Evolutionary conservation across 1,284 basidiomycete genomes (phyloP), one percentile per base, ranked within the genome.

Genomic region (Sparassis latifolia): DNA sequence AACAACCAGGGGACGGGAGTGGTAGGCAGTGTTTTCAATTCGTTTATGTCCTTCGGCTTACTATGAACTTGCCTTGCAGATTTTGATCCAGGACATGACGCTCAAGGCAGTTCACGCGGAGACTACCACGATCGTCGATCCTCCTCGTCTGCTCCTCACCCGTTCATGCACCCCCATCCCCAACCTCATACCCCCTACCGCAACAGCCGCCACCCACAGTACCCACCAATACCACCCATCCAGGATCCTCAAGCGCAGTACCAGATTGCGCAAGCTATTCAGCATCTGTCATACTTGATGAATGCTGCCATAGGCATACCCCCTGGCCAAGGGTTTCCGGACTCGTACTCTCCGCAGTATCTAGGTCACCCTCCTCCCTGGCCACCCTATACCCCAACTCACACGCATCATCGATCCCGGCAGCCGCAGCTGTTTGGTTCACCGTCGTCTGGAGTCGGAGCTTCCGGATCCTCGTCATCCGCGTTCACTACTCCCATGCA

Each of bases 221-320:
- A 41, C 50, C 51, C 49, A 45, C 35, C 42, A 10, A 44, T 55
- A 28, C 39, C 54, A 7, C n/a, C 49, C 28, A 27, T 52, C 1
- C 58, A 64, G 12, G 63, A 68, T 50, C 66, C 67, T 5, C 65
- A 69, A 33, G 65, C 67, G 0, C 68, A 72, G 47, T 61, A 58
- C 37, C 56, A 65, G 30, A 62, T 72, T 43, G 62, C 64, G 1
- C 68, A 69, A 44, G 68, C 69, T 10, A 62, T 69, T 54, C 62
- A 69, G 30, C 64, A 67, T 42, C 50, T 70, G 29, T 61, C 64
- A 6, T 66, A 65, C 55, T 33, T 65, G 5, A 58, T 67, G 55
- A 50, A 30, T 45, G 48, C 44, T 20, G 51, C 59, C 7, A 53
- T 53, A 2, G 55, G 57, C n/a, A 20, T 40, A 10, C 47, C 52